Conservation (phyloP, 2,329 filamentous ascomycete species). For the Emmonsiellopsis sp. region DNA sequence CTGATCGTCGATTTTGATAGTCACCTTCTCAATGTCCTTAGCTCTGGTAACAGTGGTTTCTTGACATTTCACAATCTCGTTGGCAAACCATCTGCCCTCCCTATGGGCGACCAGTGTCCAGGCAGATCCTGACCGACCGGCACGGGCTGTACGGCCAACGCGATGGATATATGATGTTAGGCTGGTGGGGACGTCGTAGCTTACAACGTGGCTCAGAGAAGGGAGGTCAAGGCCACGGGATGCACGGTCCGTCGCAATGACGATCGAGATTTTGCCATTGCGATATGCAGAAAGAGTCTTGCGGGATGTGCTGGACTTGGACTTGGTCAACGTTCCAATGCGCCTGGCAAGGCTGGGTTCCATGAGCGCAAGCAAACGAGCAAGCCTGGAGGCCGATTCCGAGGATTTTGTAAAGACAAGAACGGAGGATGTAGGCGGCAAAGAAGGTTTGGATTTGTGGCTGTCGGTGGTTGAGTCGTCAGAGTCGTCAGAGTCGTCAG, state of each 20-base stretch:
- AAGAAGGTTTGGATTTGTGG: conserved; percentile 15
- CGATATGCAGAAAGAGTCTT: conserved; percentile 61
- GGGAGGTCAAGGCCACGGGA: conserved; percentile 81
- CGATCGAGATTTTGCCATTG: conserved; percentile 54
- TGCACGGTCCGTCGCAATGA: conserved; percentile 89
- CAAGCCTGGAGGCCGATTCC: conserved; percentile 77
- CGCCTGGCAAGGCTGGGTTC: conserved; percentile 48
- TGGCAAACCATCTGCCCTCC: conserved; percentile 89
- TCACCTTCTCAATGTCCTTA: conserved; percentile 21
- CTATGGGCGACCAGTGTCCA: conserved; percentile 79
- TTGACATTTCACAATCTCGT: conserved; percentile 56
- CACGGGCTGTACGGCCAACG: conserved; percentile 82
- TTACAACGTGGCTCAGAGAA: conserved; percentile 73
- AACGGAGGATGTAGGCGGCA: conserved; percentile 33
- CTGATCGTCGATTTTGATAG: conserved; percentile 20
- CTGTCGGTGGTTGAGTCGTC: conserved; percentile 26
- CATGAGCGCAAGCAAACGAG: conserved; percentile 64
- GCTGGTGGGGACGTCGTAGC: conserved; percentile 83
- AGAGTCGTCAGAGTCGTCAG: conserved; percentile 21
- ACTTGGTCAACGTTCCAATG: conserved; percentile 67
- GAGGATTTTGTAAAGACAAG: conserved; percentile 89
- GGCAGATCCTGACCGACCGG: conserved; percentile 63
- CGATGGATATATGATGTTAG: conserved; percentile 81
- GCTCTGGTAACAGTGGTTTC: conserved; percentile 26
- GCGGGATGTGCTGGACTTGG: conserved; percentile 61